Evolutionary conservation across 805 yeast genomes (phyloP), one percentile per base, ranked within the genome.

Genomic region (Candida krabiensis): DNA sequence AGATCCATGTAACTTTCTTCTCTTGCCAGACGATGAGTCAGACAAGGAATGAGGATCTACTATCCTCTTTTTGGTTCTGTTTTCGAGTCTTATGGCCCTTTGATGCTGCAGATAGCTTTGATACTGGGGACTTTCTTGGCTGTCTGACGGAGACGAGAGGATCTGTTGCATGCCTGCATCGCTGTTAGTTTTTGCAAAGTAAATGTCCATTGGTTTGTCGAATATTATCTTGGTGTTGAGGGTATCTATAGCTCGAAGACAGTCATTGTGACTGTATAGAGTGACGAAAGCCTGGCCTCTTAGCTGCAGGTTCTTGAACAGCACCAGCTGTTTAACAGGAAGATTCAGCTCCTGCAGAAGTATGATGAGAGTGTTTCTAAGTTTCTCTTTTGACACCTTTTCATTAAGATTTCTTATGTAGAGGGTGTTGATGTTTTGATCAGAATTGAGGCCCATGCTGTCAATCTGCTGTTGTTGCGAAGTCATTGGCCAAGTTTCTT

Each of bases 211-310:
- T 0, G 71, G 71, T 37, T 73, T 73, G 15, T 69, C 76, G 46
- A 70, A 70, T 9, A 83, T 38, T 15, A 61, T 61, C 21, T 50
- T 43, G 11, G 70, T 68, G 32, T 76, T 64, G 26, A 74, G 47
- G 13, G 53, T 60, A n/a, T 64, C 62, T 3, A 73, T 53, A 0
- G 83, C 84, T 28, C 53, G 50, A 3, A 55, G 40, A 1, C 89
- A 80, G 4, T 64, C 59, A 3, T 65, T 64, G 1, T 52, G 50
- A 14, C 58, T 53, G 3, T 63, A 68, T 36, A 80, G 77, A 0
- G 86, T 76, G 5, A 87, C 70, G 57, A 86, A 87, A 1, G 95
- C 96, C 58, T 87, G 96, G 2, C 96, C 96, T 40, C 82, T 72
- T 73, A 83, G 70, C 44, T 69, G 72, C n/a, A 86, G 51, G 47